Evolutionary conservation across 352 stramenopile genomes (phyloP).

Genomic region (Globisporangium ultimum): DNA sequence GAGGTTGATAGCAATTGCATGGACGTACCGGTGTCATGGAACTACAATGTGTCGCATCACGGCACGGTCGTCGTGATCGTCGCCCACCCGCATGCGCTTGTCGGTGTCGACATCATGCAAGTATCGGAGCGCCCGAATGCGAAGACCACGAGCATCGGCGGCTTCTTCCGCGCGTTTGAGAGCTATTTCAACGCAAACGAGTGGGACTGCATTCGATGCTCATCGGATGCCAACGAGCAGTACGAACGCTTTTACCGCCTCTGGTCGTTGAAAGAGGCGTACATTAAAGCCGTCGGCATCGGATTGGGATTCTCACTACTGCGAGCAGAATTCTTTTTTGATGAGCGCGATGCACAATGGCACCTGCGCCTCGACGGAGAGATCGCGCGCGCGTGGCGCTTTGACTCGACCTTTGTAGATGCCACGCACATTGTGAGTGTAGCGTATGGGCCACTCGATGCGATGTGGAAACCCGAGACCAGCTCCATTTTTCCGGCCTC

Average conservation of each 20-base stretch:
- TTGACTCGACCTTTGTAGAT: slow-evolving; percentile 32
- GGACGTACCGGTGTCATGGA: slow-evolving; percentile 32
- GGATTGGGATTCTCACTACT: slow-evolving; percentile 59
- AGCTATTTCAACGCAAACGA: slow-evolving; percentile 55
- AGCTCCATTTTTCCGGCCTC: slow-evolving; percentile 37
- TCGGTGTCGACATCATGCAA: slow-evolving; percentile 74
- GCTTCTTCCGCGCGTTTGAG: slow-evolving; percentile 66
- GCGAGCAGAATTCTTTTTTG: slow-evolving; percentile 43
- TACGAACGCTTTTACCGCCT: slow-evolving; percentile 51
- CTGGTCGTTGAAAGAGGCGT: slow-evolving; percentile 78
- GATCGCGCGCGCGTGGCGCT: slow-evolving; percentile 35
- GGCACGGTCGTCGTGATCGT: slow-evolving; percentile 65
- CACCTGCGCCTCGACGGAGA: slow-evolving; percentile 38
- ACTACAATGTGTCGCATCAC: slow-evolving; percentile 84
- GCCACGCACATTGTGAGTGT: slow-evolving; percentile 40
- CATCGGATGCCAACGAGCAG: not conserved
- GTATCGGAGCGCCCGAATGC: slow-evolving; percentile 42
- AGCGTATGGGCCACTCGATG: slow-evolving; percentile 35
- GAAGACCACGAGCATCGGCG: slow-evolving; percentile 14
- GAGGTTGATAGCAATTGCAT: not conserved
- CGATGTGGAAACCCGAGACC: slow-evolving; percentile 36
- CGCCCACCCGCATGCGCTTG: slow-evolving; percentile 28
- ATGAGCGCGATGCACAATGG: slow-evolving; percentile 21
- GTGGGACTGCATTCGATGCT: slow-evolving; percentile 49
- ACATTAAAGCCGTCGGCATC: slow-evolving; percentile 72